Base-by-base conservation (phyloP, 2,329 filamentous ascomycete genomes). In the Chaetomium sp. region DNA sequence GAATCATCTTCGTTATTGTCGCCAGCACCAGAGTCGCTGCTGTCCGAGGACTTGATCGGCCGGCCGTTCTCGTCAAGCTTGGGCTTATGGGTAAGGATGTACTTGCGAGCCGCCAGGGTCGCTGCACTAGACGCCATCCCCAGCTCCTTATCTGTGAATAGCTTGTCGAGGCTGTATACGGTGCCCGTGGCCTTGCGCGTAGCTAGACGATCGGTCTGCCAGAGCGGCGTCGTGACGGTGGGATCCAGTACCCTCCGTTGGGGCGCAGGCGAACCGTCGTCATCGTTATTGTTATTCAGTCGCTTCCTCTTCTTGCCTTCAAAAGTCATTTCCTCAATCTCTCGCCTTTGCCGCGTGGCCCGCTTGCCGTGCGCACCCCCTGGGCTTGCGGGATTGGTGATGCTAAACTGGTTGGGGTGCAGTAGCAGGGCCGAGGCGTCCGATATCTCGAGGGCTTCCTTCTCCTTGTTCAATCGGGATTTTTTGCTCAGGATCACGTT, bases 121-220 rank as follows among this genome's bases (percentile, higher is more conserved):
- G 84, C 80, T 4, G 75, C 72, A 58, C 85, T 86, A 67, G 86
- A 86, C 34, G 81, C 81, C 73, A 87, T 78, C 4, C 79, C 77
- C 35, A 87, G 75, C 70, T 87, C 84, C 69, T 85, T 86, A 63
- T 87, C 84, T 0, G 84, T 87, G 50, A 87, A 87, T 40, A 87
- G 77, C 72, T 86, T 86, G 63, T 87, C 83, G 57, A 87, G 80
- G 66, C 80, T 86, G 67, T 85, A 86, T 1, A 83, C 71, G 0
- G 81, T 78, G 7, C 80, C 82, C 19, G 80, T 77, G 63, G 82
- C 78, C 66, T 80, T 79, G 55, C 79, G 72, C 55, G 73, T 71
- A 61, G 77, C 74, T 52, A 82, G 71, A 65, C 81, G 79, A 62
- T 86, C 83, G 50, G 76, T 80, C 65, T 82, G 79, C 82, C 82